phyloP scores from a whole-genome alignment of 345 rosid genomes.

The Alliaria petiolata region DNA sequence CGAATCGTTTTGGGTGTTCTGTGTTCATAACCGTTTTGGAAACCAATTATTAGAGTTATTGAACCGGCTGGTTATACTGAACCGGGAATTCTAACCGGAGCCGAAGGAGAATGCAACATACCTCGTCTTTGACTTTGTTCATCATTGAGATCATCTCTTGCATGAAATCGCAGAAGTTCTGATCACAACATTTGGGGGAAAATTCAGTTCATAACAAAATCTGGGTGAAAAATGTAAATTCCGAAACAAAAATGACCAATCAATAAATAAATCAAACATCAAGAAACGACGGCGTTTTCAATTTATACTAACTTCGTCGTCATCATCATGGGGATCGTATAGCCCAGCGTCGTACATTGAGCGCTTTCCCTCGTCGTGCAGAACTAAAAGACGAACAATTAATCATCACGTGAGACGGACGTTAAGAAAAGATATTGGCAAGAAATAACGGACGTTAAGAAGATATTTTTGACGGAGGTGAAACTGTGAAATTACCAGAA shows the following conservation, averaged over 20 bases:
- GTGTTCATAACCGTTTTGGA: too few species aligned
- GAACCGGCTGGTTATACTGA: slow-evolving; percentile 4
- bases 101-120: neutral
- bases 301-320: slow-evolving; percentile 57
- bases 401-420: neutral
- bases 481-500: slow-evolving; percentile 48
- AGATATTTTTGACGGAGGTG: neutral
- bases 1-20: neutral
- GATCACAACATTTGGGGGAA: slow-evolving; percentile 1
- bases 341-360: slow-evolving; percentile 81
- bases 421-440: neutral
- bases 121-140: slow-evolving; percentile 84
- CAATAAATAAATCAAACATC: neutral
- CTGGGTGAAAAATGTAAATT: neutral
- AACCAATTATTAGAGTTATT: neutral
- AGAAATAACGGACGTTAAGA: slow-evolving; percentile 3
- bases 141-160: slow-evolving; percentile 93
- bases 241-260: neutral
- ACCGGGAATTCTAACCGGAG: neutral
- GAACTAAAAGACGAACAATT: slow-evolving; percentile 36
- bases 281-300: neutral
- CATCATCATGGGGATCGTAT: slow-evolving; percentile 82
- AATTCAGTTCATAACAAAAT: neutral
- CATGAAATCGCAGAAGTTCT: slow-evolving; percentile 87
- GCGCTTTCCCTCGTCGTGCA: slow-evolving; percentile 59